Conservation (phyloP, 2,329 filamentous ascomycete species). For the Verticillium longisporum region DNA sequence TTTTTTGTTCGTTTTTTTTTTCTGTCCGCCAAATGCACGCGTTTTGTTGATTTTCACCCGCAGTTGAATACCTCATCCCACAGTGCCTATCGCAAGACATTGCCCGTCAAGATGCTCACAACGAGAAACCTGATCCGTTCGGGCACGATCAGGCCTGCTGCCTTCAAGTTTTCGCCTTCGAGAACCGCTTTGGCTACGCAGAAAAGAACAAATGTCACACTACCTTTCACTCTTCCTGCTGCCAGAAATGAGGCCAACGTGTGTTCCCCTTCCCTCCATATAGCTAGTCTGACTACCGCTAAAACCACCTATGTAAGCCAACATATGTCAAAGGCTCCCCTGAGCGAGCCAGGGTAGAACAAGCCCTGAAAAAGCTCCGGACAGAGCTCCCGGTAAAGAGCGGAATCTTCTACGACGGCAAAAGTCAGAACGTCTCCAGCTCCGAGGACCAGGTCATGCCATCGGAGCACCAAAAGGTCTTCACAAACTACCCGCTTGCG, state of each 20-base stretch:
- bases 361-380: conserved; percentile 20
- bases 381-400: conserved; percentile 22
- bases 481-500: conserved; percentile 26
- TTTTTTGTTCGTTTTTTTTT: background rate
- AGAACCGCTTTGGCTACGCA: background rate
- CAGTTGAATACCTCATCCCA: background rate
- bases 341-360: conserved; percentile 21
- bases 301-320: conserved; percentile 12
- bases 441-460: conserved; percentile 24
- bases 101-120: background rate
- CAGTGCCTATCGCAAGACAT: background rate
- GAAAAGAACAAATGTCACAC: conserved; percentile 15
- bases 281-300: conserved; percentile 20
- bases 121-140: background rate
- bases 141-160: background rate
- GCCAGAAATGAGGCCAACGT: conserved; percentile 2
- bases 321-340: conserved; percentile 20
- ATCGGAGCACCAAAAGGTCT: conserved; percentile 22
- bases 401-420: conserved; percentile 23
- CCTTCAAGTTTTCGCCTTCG: background rate
- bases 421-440: conserved; percentile 16
- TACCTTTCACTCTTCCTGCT: conserved; percentile 22
- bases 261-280: conserved; percentile 14
- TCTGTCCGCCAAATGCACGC: background rate
- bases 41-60: background rate